phyloP scores from a whole-genome alignment of 2,329 filamentous ascomycete species.

The Stachybotrys elegans region DNA sequence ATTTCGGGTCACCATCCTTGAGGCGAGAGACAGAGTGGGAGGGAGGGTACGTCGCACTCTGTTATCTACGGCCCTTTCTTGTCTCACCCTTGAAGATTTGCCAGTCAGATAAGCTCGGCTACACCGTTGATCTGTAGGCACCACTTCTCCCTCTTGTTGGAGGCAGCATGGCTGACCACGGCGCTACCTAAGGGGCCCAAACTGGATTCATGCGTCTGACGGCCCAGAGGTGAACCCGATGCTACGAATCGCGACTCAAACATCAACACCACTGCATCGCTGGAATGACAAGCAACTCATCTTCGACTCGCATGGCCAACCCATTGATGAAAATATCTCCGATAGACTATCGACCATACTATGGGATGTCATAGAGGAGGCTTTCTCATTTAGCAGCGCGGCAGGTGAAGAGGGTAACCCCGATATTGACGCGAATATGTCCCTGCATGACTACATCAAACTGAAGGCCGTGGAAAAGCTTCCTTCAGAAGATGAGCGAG shows the following conservation, averaged over 20 bases:
- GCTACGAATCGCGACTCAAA: slow-evolving; percentile 58
- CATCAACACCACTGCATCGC: slow-evolving; percentile 42
- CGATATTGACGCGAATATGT: slow-evolving; percentile 40
- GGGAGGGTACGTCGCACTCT: slow-evolving; percentile 49
- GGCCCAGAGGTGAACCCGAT: slow-evolving; percentile 57
- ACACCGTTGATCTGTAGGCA: neutral
- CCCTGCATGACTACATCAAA: slow-evolving; percentile 50
- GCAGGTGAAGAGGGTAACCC: slow-evolving; percentile 49
- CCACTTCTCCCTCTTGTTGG: too few relatives aligned
- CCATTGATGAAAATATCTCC: slow-evolving; percentile 41
- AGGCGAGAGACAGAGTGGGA: slow-evolving; percentile 62
- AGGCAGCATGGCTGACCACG: too few relatives aligned
- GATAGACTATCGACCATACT: slow-evolving; percentile 47
- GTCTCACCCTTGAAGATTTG: neutral
- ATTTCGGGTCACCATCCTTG: slow-evolving; percentile 64
- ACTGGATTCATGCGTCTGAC: slow-evolving; percentile 73
- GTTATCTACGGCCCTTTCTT: neutral
- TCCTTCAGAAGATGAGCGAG: slow-evolving; percentile 34
- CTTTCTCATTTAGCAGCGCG: slow-evolving; percentile 47
- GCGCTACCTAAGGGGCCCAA: slow-evolving; percentile 56
- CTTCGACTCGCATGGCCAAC: slow-evolving; percentile 50
- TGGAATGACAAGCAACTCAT: slow-evolving; percentile 50
- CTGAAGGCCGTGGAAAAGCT: slow-evolving; percentile 40
- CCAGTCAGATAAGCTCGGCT: neutral
- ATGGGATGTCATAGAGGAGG: slow-evolving; percentile 64